phyloP scores from a whole-genome alignment of 2,329 filamentous ascomycete species.

The Scedosporium dehoogii region DNA sequence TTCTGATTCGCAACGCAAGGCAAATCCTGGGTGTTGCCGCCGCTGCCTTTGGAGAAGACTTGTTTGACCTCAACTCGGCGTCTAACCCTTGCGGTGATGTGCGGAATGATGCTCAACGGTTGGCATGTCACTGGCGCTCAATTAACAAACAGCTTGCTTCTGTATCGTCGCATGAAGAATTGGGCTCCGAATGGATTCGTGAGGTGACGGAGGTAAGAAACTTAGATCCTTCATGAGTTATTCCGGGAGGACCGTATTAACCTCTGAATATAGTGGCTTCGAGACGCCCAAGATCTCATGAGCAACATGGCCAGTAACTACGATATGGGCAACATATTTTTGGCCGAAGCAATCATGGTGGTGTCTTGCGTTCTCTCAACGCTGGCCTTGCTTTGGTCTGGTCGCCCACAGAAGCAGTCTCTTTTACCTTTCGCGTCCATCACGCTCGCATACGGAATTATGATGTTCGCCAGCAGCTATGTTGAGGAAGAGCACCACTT shows the following conservation, averaged over 20 bases:
- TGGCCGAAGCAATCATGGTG: constrained; percentile 30
- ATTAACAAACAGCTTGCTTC: constrained; percentile 12
- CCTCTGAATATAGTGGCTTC: constrained; percentile 43
- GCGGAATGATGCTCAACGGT: constrained; percentile 34
- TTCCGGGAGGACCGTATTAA: not conserved
- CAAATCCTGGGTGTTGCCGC: constrained; percentile 72
- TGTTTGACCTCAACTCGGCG: constrained; percentile 12
- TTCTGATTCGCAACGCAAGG: constrained; percentile 67
- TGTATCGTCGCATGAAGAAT: not conserved
- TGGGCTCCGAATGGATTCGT: not conserved
- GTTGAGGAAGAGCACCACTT: constrained; percentile 98
- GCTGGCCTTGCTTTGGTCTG: constrained; percentile 17
- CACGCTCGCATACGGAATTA: constrained; percentile 58
- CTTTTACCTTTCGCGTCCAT: constrained; percentile 38
- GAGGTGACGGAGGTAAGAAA: constrained; percentile 1
- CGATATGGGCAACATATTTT: constrained; percentile 52
- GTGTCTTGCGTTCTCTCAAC: constrained; percentile 28
- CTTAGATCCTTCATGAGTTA: not conserved
- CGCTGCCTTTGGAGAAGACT: constrained; percentile 53
- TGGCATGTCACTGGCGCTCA: constrained; percentile 60
- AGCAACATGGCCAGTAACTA: constrained; percentile 92
- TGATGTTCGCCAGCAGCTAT: constrained; percentile 98
- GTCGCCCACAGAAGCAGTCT: constrained; percentile 8
- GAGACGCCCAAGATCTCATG: constrained; percentile 66
- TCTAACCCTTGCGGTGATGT: constrained; percentile 1